These are phyloP conservation scores for Conringia planisiliqua DNA, from an alignment of 345 rosid genomes.

Conservation along the genomic window DNA sequence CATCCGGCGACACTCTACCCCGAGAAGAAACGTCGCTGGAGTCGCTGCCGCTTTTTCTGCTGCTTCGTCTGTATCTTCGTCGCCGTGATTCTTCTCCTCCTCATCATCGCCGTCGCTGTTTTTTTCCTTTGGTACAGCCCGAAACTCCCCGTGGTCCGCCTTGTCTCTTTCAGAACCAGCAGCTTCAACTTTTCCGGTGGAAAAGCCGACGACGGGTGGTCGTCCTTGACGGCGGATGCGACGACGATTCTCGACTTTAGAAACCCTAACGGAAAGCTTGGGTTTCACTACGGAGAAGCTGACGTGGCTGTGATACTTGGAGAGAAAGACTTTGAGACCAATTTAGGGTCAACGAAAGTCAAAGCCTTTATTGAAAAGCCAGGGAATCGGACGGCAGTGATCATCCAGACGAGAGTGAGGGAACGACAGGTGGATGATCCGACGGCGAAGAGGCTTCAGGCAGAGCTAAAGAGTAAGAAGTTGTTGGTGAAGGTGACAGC, in stretches of 20 bases:
- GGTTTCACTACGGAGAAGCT: constrained; percentile 40
- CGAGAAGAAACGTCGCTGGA: constrained; percentile 38
- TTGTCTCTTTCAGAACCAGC: constrained; percentile 52
- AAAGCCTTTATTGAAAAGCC: constrained; percentile 43
- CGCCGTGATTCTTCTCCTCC: constrained; percentile 35
- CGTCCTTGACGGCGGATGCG: constrained; percentile 45
- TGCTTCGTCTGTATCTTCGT: constrained; percentile 37
- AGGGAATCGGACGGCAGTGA: constrained; percentile 51
- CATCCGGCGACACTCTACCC: constrained; percentile 50
- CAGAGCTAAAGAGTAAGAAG: constrained; percentile 35
- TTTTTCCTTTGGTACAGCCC: constrained; percentile 82
- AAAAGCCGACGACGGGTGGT: constrained; percentile 46
- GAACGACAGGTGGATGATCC: constrained; percentile 44
- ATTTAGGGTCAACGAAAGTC: constrained; percentile 42
- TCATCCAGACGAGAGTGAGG: constrained; percentile 42
- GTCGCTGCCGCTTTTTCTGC: constrained; percentile 50
- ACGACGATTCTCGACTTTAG: constrained; percentile 47
- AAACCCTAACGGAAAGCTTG: constrained; percentile 63
- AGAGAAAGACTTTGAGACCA: constrained; percentile 33
- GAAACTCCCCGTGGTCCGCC: constrained; percentile 58
- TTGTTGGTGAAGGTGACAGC: constrained; percentile 47
- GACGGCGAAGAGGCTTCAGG: constrained; percentile 35
- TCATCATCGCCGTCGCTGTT: constrained; percentile 31
- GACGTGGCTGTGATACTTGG: constrained; percentile 40
- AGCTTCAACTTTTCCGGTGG: constrained; percentile 42